A percentile compares a stretch with the other conserved stretches of the same genome.
Conservation (phyloP, 1,284 basidiomycete species). For the Ustilago curta region DNA sequence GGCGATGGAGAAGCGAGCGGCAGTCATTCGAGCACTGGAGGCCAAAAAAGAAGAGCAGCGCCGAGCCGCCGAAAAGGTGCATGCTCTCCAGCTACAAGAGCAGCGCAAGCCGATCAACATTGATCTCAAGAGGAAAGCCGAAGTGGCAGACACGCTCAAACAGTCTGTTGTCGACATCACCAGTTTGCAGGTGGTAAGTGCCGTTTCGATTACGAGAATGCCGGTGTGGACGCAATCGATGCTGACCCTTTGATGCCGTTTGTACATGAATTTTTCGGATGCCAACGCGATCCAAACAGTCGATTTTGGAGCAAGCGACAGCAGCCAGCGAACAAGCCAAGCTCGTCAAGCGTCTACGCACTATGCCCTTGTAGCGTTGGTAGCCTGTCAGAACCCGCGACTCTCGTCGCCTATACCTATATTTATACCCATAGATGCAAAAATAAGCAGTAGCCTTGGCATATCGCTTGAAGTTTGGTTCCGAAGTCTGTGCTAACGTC, state of each 20-base stretch:
- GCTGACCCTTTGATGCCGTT: neutral
- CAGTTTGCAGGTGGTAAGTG: conserved; percentile 45
- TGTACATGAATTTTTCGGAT: no score
- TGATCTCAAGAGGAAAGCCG: conserved; percentile 45
- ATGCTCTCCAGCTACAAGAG: conserved; percentile 24
- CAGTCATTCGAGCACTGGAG: conserved; percentile 39
- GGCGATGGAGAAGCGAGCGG: conserved; percentile 42
- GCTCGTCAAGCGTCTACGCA: conserved; percentile 46
- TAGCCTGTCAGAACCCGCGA: neutral
- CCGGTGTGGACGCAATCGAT: neutral
- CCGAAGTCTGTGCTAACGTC: neutral
- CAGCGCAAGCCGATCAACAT: conserved; percentile 27
- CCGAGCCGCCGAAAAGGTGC: conserved; percentile 26
- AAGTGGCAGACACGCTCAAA: conserved; percentile 41
- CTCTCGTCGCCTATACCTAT: conserved; percentile 11
- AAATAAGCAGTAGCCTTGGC: no score
- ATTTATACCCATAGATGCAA: conserved; percentile 8
- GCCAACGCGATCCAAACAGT: conserved; percentile 8
- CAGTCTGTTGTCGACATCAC: conserved; percentile 45
- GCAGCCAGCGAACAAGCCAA: conserved; percentile 46
- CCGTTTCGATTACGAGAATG: no score
- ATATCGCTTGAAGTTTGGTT: neutral
- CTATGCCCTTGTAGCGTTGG: conserved; percentile 27
- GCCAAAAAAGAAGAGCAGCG: conserved; percentile 46
- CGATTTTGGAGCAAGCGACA: conserved; percentile 49